Base-by-base conservation (phyloP, 2,329 filamentous ascomycete genomes). In the Zelopaecilomyces penicillatus region DNA sequence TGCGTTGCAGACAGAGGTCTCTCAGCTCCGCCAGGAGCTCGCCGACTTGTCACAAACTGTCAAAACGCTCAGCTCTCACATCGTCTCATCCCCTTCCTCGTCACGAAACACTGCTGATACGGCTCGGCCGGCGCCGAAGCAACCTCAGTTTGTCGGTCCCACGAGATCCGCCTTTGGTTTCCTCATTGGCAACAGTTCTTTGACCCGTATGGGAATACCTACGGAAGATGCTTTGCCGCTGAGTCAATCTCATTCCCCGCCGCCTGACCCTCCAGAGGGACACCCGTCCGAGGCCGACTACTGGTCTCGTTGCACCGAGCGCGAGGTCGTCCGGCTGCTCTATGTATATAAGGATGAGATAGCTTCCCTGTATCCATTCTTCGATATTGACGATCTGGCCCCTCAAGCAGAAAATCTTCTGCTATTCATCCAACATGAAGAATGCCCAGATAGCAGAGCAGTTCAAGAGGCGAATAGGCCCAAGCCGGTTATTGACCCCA, bases 311-410 rank as follows among this genome's bases (percentile, higher is more conserved):
- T 57, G 53, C 30, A 49, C 50, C 5, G 43, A 52, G 1, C 50
- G 48, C 1, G 63, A 66, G n/a, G 35, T 65, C 1, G 44, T 54
- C 0, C 51, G 63, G 29, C 57, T 67, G 30, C 49, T 66, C n/a
- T 52, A 58, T 6, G 57, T 63, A 4, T 68, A 63, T 28, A 58
- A 63, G n/a, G 66, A 69, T 34, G 65, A 68, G 36, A 57, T 67
- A 26, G 66, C 67, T 26, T 58, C 58, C 0, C 57, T 66, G 0
- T 65, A 65, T 31, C 63, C 63, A 0, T 65, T 62, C 30, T 55
- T 59, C 2, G 57, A 63, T 10, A 61, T 55, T 0, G 49, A 49
- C 3, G 55, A 60, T 6, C 54, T 64, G 2, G 52, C 57, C 0
- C 44, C 50, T 1, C 50, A 51, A 1, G 53, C 58, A 0, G 44